phyloP scores from a whole-genome alignment of 768 basidiomycete genomes.

The Trametes cubensis region DNA sequence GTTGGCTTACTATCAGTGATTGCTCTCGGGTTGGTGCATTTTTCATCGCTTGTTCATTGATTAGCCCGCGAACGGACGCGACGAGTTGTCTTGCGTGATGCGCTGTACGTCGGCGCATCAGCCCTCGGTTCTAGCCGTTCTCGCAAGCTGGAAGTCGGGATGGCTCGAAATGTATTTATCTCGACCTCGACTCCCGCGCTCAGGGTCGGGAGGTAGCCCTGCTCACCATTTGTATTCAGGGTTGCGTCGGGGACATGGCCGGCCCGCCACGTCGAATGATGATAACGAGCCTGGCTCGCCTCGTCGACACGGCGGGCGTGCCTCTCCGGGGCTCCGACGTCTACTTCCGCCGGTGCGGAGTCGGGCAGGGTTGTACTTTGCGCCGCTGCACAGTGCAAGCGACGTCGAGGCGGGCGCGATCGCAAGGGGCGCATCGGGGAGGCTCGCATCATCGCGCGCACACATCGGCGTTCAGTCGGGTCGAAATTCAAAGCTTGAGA shows the following conservation, averaged over 20 bases:
- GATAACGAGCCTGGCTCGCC: too few species aligned
- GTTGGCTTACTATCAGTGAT: too few species aligned
- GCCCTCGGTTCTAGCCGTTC: too few species aligned
- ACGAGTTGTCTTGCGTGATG: too few species aligned
- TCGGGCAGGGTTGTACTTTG: background rate
- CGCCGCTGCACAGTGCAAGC: too few species aligned
- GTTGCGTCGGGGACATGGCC: too few species aligned
- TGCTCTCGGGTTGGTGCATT: too few species aligned
- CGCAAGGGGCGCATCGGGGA: conserved; percentile 3
- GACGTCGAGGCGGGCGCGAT: background rate
- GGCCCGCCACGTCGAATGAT: background rate
- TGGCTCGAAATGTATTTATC: background rate
- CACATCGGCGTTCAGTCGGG: background rate
- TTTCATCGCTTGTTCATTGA: too few species aligned
- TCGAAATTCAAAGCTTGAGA: too few species aligned
- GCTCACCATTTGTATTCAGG: background rate
- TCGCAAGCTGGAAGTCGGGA: background rate
- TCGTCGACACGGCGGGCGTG: background rate
- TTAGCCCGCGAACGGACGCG: too few species aligned
- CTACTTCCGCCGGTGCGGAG: conserved; percentile 6
- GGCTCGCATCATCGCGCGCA: background rate
- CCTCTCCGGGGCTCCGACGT: background rate
- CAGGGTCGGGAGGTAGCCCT: background rate
- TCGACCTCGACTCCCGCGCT: background rate
- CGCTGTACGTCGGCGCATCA: too few species aligned